Evolutionary conservation across 768 basidiomycete genomes (phyloP).

Genomic region (Suillus sp.): DNA sequence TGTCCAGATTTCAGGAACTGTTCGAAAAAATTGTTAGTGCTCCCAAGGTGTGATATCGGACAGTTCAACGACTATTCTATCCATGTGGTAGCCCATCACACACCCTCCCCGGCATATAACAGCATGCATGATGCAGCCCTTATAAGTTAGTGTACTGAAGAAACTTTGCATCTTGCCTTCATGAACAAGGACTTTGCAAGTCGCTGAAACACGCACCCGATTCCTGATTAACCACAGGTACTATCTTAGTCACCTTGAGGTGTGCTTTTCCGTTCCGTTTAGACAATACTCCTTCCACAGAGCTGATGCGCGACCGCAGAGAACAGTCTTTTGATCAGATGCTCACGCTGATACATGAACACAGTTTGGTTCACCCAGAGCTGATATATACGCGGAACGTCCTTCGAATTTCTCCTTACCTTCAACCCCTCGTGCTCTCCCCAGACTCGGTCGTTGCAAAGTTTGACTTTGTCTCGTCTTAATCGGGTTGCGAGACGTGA

Average conservation of each 20-base stretch:
- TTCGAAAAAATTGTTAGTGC: neutral
- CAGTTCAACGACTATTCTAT: neutral
- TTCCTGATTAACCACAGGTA: no score
- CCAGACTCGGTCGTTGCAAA: conserved; percentile 18
- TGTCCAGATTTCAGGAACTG: neutral
- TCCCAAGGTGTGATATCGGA: neutral
- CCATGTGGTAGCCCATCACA: neutral
- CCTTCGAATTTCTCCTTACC: conserved; percentile 86
- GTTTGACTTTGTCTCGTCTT: conserved; percentile 76
- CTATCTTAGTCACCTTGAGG: no score
- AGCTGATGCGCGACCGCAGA: no score
- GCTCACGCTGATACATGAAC: no score
- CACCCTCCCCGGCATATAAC: neutral
- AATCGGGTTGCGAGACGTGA: conserved; percentile 94
- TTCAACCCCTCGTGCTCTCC: conserved; percentile 33
- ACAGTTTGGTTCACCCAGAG: conserved; percentile 72
- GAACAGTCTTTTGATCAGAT: no score
- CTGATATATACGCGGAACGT: conserved; percentile 98
- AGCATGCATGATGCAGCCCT: neutral
- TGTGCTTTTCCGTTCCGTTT: no score
- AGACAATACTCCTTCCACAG: no score
- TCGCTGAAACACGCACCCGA: no score
- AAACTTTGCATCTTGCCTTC: neutral
- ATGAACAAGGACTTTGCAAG: neutral
- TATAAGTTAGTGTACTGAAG: neutral